Evolutionary conservation across 2,329 filamentous ascomycete species (phyloP).

Genomic region (Ceratocystis alfenasii): DNA sequence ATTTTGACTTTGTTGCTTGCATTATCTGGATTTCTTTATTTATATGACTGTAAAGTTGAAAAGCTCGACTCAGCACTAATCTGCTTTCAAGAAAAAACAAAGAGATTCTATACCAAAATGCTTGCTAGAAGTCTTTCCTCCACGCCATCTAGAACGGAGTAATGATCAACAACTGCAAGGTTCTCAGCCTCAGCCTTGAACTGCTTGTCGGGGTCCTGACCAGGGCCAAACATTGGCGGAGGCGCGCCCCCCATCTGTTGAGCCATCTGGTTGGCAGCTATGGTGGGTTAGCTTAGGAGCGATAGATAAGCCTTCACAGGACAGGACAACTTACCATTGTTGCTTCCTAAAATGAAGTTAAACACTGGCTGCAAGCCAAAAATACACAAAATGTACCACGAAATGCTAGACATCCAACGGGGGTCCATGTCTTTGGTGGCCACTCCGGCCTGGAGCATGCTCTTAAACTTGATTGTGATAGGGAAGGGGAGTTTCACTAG

Average conservation of each 20-base stretch:
- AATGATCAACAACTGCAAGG: slow-evolving; percentile 85
- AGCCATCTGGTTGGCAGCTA: slow-evolving; percentile 81
- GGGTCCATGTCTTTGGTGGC: slow-evolving; percentile 94
- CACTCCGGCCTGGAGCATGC: slow-evolving; percentile 95
- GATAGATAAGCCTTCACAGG: too few relatives aligned
- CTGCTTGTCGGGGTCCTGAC: slow-evolving; percentile 89
- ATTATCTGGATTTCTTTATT: slow-evolving; percentile 7
- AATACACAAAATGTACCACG: slow-evolving; percentile 96
- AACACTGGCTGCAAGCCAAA: slow-evolving; percentile 96
- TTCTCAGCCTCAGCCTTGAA: slow-evolving; percentile 91
- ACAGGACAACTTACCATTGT: slow-evolving; percentile 59
- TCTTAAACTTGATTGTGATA: slow-evolving; percentile 97
- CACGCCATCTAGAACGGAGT: slow-evolving; percentile 78
- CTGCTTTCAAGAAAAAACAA: not conserved
- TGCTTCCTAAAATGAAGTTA: slow-evolving; percentile 88
- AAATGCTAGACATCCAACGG: slow-evolving; percentile 95
- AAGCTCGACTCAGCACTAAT: not conserved
- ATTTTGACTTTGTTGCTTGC: slow-evolving; percentile 10
- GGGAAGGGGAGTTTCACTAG: slow-evolving; percentile 92
- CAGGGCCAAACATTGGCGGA: slow-evolving; percentile 73
- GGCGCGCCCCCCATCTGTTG: slow-evolving; percentile 80
- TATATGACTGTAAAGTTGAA: not conserved
- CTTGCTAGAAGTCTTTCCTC: slow-evolving; percentile 62
- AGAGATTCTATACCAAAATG: slow-evolving; percentile 14
- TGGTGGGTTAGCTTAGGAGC: not conserved